phyloP scores from a whole-genome alignment of 345 rosid species.

The Barbarea vulgaris region DNA sequence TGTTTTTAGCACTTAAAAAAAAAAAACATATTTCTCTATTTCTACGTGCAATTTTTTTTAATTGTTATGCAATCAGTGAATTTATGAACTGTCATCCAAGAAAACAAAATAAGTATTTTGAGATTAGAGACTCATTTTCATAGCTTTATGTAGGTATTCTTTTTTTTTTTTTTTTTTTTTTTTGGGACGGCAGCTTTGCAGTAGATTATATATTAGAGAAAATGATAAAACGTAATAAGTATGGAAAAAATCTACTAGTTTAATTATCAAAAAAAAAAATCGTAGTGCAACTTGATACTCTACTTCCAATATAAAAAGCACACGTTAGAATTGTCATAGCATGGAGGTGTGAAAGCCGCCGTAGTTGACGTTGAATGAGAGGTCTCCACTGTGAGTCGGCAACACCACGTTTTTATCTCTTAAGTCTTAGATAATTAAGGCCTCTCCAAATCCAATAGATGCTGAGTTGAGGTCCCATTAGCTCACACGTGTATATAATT shows the following conservation, averaged over 20 bases:
- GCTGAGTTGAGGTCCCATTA: conserved; percentile 18
- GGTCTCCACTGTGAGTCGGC: neutral
- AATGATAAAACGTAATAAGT: neutral
- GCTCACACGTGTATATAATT: conserved; percentile 17
- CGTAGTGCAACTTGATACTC: neutral
- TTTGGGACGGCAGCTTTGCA: neutral
- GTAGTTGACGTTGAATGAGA: conserved; percentile 28
- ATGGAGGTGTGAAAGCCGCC: conserved; percentile 36
- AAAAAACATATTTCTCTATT: neutral
- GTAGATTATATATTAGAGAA: neutral
- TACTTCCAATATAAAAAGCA: neutral
- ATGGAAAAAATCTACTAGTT: neutral
- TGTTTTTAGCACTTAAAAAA: neutral
- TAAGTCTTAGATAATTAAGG: neutral
- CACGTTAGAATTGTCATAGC: neutral
- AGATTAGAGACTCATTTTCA: neutral
- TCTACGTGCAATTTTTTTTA: neutral
- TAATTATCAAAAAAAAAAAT: neutral
- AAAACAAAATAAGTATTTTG: neutral
- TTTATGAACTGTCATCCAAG: neutral
- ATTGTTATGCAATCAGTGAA: neutral
- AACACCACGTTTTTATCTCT: conserved; percentile 24
- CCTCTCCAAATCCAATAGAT: conserved; percentile 11
- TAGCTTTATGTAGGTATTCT: neutral
- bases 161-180: no score